phyloP scores from a whole-genome alignment of 2,329 filamentous ascomycete genomes.

The Fusarium beomiforme region DNA sequence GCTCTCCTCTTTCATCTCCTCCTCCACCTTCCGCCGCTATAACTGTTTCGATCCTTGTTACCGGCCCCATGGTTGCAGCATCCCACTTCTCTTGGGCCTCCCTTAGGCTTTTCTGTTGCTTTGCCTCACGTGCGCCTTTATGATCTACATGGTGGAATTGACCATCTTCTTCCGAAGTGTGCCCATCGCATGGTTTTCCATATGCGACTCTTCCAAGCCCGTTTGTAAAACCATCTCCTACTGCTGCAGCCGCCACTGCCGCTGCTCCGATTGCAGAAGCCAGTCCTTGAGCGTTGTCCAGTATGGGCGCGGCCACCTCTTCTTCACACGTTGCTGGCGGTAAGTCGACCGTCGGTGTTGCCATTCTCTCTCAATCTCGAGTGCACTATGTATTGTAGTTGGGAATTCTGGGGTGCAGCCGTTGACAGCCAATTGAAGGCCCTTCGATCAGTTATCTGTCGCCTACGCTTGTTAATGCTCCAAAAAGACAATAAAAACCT shows the following conservation, averaged over 20 bases:
- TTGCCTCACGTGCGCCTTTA: conserved; percentile 19
- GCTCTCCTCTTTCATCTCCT: conserved; percentile 16
- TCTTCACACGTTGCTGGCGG: conserved; percentile 40
- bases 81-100: conserved; percentile 39
- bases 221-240: conserved; percentile 22
- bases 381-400: not conserved
- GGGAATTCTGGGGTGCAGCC: not conserved
- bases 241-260: conserved; percentile 38
- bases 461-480: conserved; percentile 14
- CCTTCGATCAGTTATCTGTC: not conserved
- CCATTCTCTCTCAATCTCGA: conserved; percentile 24
- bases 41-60: conserved; percentile 30
- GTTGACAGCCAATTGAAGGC: not conserved
- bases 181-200: conserved; percentile 7
- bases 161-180: conserved; percentile 1
- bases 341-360: conserved; percentile 41
- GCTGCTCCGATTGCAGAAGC: conserved; percentile 41
- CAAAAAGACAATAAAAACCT: not conserved
- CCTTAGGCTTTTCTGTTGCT: conserved; percentile 32
- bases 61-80: conserved; percentile 28
- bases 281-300: conserved; percentile 40
- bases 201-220: conserved; percentile 13
- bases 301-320: conserved; percentile 35
- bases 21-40: conserved; percentile 25
- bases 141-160: conserved; percentile 3